Conservation (phyloP, 2,329 filamentous ascomycete species). For the Macrophomina tecta region DNA sequence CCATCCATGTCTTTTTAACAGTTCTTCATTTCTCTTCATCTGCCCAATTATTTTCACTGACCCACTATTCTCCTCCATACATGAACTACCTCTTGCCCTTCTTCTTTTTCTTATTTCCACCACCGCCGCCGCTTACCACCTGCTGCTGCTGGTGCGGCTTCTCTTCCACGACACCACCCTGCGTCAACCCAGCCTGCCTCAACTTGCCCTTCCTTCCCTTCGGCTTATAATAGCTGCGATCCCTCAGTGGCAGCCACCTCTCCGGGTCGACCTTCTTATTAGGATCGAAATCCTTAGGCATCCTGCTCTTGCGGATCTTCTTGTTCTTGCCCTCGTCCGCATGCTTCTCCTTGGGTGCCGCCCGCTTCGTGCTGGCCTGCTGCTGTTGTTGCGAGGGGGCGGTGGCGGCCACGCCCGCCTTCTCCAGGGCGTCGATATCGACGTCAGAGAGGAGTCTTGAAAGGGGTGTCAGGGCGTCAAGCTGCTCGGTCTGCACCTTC, state of each 20-base stretch:
- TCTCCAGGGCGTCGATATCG: constrained; percentile 67
- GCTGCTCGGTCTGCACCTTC: constrained; percentile 60
- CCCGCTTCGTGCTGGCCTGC: constrained; percentile 47
- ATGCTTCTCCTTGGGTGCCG: constrained; percentile 48
- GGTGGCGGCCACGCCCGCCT: constrained; percentile 66
- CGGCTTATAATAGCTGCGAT: constrained; percentile 85
- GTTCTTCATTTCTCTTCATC: too few relatives aligned
- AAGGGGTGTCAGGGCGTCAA: constrained; percentile 66
- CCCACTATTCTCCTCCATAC: too few relatives aligned
- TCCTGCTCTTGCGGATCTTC: constrained; percentile 63
- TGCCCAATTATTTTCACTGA: too few relatives aligned
- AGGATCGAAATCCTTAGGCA: constrained; percentile 77
- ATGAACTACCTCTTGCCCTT: constrained; percentile 37
- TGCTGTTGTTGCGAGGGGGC: constrained; percentile 32
- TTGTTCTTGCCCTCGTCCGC: constrained; percentile 66
- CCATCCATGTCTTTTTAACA: too few relatives aligned
- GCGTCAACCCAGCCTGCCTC: constrained; percentile 72
- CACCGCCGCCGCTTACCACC: constrained; percentile 35
- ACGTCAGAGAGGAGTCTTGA: constrained; percentile 66
- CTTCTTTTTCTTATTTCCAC: constrained; percentile 35
- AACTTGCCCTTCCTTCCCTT: constrained; percentile 93
- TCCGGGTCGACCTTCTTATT: constrained; percentile 86
- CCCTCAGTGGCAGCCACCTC: constrained; percentile 88
- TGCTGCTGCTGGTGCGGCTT: constrained; percentile 40
- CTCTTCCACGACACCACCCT: constrained; percentile 81